Conservation (phyloP, 768 basidiomycete species). For the Lactifluus subvellereus region DNA sequence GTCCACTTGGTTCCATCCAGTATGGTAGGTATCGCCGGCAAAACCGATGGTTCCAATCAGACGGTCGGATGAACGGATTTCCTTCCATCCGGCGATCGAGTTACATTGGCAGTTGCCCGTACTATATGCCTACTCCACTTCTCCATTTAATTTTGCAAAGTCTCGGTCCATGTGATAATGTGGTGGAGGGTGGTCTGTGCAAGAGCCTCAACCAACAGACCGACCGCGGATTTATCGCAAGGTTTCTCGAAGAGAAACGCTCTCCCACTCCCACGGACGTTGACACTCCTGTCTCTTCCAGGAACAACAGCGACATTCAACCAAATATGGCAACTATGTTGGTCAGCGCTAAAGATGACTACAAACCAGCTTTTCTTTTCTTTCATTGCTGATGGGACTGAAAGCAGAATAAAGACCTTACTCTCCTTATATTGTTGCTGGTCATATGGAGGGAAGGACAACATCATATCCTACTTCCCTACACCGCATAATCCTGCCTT, state of each 20-base stretch:
- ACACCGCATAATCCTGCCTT: not conserved
- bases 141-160: too few species aligned
- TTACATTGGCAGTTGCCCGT: not conserved
- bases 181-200: too few species aligned
- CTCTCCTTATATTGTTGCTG: conserved; percentile 1
- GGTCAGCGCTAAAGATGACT: not conserved
- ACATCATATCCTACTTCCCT: not conserved
- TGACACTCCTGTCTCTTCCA: not conserved
- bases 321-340: conserved; percentile 7
- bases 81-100: too few species aligned
- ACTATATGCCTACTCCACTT: too few species aligned
- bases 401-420: conserved; percentile 7
- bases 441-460: not conserved
- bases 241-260: too few species aligned
- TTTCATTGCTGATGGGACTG: not conserved
- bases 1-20: not conserved
- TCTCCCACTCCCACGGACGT: too few species aligned
- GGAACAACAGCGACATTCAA: conserved; percentile 2
- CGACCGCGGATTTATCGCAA: too few species aligned
- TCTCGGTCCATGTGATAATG: too few species aligned
- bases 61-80: too few species aligned
- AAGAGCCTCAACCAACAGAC: too few species aligned
- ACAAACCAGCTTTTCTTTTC: not conserved
- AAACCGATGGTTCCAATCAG: not conserved
- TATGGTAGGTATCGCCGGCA: not conserved